These are phyloP conservation scores for Aspergillus persii DNA, from an alignment of 2,329 filamentous ascomycete genomes.

Conservation along the genomic window DNA sequence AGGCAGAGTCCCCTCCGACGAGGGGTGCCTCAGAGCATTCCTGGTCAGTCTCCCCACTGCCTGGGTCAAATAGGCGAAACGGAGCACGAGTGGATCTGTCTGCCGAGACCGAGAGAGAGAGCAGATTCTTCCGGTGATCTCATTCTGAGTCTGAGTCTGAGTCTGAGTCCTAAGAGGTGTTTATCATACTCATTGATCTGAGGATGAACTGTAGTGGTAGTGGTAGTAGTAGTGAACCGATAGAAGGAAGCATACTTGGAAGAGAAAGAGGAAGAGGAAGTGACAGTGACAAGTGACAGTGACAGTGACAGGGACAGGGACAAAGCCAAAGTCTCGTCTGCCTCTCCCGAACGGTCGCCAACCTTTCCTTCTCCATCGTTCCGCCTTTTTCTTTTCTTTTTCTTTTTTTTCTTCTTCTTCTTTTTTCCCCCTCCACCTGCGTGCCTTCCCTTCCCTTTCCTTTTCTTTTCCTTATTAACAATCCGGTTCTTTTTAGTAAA, in stretches of 20 bases:
- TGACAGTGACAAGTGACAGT: too few species aligned
- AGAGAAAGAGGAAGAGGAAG: background rate
- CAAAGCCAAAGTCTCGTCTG: background rate
- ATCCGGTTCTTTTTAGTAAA: slow-evolving; percentile 40
- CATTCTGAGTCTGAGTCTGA: too few species aligned
- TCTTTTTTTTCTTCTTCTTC: slow-evolving; percentile 12
- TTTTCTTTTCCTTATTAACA: slow-evolving; percentile 15
- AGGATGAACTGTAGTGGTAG: too few species aligned
- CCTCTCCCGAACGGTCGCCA: background rate
- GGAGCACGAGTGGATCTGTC: slow-evolving; percentile 17
- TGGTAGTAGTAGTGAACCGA: too few species aligned
- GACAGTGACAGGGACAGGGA: too few species aligned
- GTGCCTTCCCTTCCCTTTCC: slow-evolving; percentile 9
- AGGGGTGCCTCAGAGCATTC: background rate
- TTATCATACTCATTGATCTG: background rate
- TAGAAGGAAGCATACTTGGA: background rate
- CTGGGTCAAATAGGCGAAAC: slow-evolving; percentile 16
- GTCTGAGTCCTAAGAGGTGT: too few species aligned
- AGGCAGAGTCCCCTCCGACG: background rate
- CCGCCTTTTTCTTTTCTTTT: slow-evolving; percentile 11
- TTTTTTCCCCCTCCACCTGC: background rate
- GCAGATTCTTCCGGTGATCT: background rate
- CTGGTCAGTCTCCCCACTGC: slow-evolving; percentile 14
- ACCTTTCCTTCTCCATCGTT: slow-evolving; percentile 1
- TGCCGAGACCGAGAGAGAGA: slow-evolving; percentile 14